A percentile compares a stretch with the other conserved stretches of the same genome.
Evolutionary conservation across 495 filamentous ascomycete genomes (phyloP).

Genomic region (Terfezia boudieri): DNA sequence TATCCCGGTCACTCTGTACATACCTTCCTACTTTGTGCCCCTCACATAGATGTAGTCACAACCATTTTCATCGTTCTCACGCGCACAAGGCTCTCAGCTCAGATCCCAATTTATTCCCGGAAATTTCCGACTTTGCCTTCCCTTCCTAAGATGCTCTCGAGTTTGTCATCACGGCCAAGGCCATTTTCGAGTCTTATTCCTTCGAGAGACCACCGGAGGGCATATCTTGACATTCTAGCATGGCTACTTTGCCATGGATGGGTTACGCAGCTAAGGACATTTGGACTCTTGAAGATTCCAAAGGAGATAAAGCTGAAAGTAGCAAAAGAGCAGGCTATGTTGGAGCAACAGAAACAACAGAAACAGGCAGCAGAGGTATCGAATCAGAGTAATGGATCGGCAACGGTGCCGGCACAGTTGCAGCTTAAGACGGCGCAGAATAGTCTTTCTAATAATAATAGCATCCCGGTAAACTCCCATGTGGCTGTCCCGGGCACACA

Average conservation of each 20-base stretch:
- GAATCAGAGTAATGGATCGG: neutral
- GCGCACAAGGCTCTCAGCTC: conserved; percentile 25
- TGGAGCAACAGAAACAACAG: neutral
- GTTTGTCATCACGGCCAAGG: conserved; percentile 51
- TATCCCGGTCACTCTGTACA: no score
- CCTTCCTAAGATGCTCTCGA: conserved; percentile 62
- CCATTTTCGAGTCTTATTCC: conserved; percentile 65
- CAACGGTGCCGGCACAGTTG: neutral
- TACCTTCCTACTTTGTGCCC: no score
- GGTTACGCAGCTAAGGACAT: conserved; percentile 77
- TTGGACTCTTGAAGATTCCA: conserved; percentile 43
- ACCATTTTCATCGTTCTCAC: neutral
- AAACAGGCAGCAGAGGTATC: neutral
- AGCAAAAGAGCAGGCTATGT: neutral
- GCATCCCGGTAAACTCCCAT: neutral
- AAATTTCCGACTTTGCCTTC: conserved; percentile 61
- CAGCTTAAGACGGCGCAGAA: neutral
- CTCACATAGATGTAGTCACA: neutral
- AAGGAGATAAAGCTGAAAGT: neutral
- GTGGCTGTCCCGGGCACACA: neutral
- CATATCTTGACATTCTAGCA: conserved; percentile 72
- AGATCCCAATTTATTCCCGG: conserved; percentile 41
- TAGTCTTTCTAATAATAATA: neutral
- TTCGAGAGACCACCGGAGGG: conserved; percentile 63
- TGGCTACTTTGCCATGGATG: conserved; percentile 83